phyloP scores from a whole-genome alignment of 1,139 yeast species.

The Saccharomyces pastorianus region DNA sequence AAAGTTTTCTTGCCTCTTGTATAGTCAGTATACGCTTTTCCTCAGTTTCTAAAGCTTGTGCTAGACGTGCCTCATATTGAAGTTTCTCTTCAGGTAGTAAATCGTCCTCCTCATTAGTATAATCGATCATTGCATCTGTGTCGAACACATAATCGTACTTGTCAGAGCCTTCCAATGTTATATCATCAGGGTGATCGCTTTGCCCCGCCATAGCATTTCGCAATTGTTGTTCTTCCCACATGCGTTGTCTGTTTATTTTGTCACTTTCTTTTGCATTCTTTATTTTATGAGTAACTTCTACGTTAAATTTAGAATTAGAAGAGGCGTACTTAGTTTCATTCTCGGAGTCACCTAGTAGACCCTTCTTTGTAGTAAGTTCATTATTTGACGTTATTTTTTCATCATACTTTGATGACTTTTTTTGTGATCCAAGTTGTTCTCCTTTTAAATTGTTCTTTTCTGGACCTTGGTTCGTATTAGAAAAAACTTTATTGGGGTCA shows the following conservation, averaged over 20 bases:
- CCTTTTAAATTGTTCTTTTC: conserved; percentile 29
- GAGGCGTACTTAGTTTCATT: conserved; percentile 36
- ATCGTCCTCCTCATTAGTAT: conserved; percentile 40
- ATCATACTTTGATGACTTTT: conserved; percentile 40
- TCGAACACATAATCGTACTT: conserved; percentile 81
- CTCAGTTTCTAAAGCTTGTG: conserved; percentile 35
- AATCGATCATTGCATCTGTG: conserved; percentile 63
- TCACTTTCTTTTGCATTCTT: background rate
- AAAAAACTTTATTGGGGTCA: conserved; percentile 1
- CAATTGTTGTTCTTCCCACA: conserved; percentile 28
- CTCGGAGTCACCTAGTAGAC: conserved; percentile 37
- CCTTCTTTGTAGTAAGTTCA: conserved; percentile 45
- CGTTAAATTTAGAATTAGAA: conserved; percentile 7
- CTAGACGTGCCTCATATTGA: conserved; percentile 27
- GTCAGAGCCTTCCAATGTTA: conserved; percentile 40
- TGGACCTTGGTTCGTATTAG: background rate
- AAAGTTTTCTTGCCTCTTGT: conserved; percentile 31
- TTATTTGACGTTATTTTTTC: conserved; percentile 41
- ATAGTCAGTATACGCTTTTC: conserved; percentile 37
- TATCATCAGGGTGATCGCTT: conserved; percentile 36
- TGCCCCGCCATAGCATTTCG: conserved; percentile 23
- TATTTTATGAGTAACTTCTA: conserved; percentile 6
- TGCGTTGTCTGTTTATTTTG: conserved; percentile 13
- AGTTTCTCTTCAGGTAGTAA: conserved; percentile 14
- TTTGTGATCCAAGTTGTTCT: conserved; percentile 44